Conservation (phyloP, 768 basidiomycete genomes). For the Rhodotorula babjevae region DNA sequence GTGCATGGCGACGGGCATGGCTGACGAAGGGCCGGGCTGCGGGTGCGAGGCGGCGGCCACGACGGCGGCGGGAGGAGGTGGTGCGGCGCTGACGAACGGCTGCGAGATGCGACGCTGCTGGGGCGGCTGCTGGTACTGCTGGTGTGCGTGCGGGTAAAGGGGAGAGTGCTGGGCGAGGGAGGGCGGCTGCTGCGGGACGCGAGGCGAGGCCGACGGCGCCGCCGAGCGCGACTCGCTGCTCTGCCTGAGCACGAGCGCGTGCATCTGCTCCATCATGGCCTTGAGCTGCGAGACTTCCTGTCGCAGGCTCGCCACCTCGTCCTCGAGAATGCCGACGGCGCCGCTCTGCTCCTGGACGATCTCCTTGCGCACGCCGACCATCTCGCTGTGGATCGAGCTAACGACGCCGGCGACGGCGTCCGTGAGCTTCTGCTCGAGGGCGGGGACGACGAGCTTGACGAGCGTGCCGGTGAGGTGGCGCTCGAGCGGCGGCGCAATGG, state of each 20-base stretch:
- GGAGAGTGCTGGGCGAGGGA: not conserved
- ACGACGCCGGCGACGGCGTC: constrained; percentile 74
- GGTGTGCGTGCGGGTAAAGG: too few relatives aligned
- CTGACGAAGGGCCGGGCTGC: not conserved
- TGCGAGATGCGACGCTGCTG: not conserved
- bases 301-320: constrained; percentile 19
- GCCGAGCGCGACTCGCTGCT: not conserved
- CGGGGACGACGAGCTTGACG: constrained; percentile 68
- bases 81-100: not conserved
- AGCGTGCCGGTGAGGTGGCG: constrained; percentile 70
- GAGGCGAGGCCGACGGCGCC: not conserved
- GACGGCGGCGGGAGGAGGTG: not conserved
- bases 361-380: constrained; percentile 72
- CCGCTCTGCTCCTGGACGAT: constrained; percentile 76
- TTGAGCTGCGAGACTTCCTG: constrained; percentile 17
- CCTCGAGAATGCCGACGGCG: constrained; percentile 68
- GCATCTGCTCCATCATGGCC: constrained; percentile 23
- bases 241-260: constrained; percentile 3
- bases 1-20: not conserved
- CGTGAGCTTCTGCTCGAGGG: constrained; percentile 68
- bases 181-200: not conserved
- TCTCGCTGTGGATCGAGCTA: constrained; percentile 68
- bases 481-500: constrained; percentile 70
- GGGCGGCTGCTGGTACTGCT: not conserved
- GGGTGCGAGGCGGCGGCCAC: too few relatives aligned